phyloP scores from a whole-genome alignment of 2,329 filamentous ascomycete genomes.

The Cordyceps tenuipes region DNA sequence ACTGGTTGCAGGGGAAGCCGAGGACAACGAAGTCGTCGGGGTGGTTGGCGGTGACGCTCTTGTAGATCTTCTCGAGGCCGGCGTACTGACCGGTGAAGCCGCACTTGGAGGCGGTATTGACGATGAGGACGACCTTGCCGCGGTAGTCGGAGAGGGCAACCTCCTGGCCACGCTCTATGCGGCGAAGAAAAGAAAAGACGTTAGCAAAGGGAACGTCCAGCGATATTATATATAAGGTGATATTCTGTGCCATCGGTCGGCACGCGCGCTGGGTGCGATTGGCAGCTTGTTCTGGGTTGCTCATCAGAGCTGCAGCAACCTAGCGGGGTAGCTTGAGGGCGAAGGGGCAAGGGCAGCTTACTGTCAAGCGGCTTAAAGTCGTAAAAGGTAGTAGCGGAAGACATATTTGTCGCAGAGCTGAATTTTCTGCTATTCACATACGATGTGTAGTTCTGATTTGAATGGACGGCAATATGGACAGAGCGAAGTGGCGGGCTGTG shows the following conservation, averaged over 20 bases:
- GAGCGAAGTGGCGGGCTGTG: background rate
- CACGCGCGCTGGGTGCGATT: background rate
- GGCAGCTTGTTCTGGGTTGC: background rate
- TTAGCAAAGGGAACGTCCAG: background rate
- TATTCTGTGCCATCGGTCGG: too few relatives aligned
- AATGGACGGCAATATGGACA: background rate
- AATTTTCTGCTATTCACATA: background rate
- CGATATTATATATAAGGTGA: too few relatives aligned
- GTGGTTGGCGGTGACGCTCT: conserved; percentile 60
- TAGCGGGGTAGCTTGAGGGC: conserved; percentile 1
- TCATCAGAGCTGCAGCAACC: background rate
- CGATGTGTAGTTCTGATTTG: background rate
- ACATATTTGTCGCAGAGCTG: conserved; percentile 23
- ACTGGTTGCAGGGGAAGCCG: conserved; percentile 98
- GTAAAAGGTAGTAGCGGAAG: conserved; percentile 52
- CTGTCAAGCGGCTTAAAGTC: conserved; percentile 79
- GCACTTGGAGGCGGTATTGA: conserved; percentile 98
- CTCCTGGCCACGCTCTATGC: conserved; percentile 51
- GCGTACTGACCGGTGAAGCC: conserved; percentile 96
- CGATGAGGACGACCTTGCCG: conserved; percentile 88
- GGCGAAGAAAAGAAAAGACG: background rate
- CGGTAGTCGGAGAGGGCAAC: conserved; percentile 64
- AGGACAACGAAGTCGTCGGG: conserved; percentile 74
- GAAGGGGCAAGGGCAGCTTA: conserved; percentile 34
- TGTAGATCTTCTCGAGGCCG: conserved; percentile 85